Conservation (phyloP, 2,329 filamentous ascomycete species). For the Huntiella abstrusa region DNA sequence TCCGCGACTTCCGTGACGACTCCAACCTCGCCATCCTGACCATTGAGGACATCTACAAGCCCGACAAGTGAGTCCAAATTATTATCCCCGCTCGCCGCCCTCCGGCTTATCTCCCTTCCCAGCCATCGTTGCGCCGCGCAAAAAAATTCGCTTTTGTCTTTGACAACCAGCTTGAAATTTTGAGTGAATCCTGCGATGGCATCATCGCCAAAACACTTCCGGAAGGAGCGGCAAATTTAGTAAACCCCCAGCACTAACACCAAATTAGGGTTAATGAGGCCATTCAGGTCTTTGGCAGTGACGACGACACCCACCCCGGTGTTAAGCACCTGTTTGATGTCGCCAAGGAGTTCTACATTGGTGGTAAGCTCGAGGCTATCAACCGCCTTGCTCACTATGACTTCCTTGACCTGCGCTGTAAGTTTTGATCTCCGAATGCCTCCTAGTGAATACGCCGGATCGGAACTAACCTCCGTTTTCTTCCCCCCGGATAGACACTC, state of each 20-base stretch:
- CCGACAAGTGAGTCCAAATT: conserved; percentile 53
- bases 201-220: conserved; percentile 8
- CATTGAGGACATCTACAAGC: conserved; percentile 85
- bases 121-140: neutral
- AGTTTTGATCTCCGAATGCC: conserved; percentile 18
- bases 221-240: neutral
- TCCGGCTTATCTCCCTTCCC: neutral
- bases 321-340: conserved; percentile 74
- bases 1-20: conserved; percentile 92
- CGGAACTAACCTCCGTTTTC: conserved; percentile 10
- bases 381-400: conserved; percentile 96
- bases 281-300: conserved; percentile 81
- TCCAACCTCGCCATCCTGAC: conserved; percentile 89
- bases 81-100: neutral
- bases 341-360: conserved; percentile 76
- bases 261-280: conserved; percentile 59
- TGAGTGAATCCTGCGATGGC: conserved; percentile 10
- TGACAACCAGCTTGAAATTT: conserved; percentile 1
- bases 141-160: neutral
- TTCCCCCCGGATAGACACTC: conserved; percentile 43
- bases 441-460: neutral
- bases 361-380: conserved; percentile 88
- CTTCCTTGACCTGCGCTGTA: conserved; percentile 89
- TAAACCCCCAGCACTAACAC: conserved; percentile 9
- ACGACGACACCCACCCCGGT: conserved; percentile 78